These are phyloP conservation scores for Backusella psychrophila DNA, from an alignment of 192 early-diverging fungal species.

Conservation along the genomic window DNA sequence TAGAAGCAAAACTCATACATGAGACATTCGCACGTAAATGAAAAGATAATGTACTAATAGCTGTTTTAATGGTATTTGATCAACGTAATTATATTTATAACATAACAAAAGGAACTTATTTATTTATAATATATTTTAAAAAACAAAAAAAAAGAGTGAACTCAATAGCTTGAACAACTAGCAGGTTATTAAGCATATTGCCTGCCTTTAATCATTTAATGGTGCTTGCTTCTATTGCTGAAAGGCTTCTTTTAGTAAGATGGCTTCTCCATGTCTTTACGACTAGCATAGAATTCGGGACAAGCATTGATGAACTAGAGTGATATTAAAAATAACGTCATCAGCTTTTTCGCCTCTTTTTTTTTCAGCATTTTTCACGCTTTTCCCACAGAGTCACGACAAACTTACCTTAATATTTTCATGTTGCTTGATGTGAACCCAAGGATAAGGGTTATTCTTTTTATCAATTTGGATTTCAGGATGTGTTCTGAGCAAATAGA, in stretches of 20 bases:
- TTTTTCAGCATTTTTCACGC: background rate
- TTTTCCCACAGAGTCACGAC: background rate
- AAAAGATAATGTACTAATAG: background rate
- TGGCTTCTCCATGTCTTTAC: slow-evolving; percentile 1
- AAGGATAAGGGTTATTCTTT: slow-evolving; percentile 24
- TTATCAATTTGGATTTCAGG: slow-evolving; percentile 19
- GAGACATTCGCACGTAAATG: background rate
- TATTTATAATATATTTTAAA: background rate
- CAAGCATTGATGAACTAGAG: slow-evolving; percentile 12
- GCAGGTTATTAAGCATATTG: background rate
- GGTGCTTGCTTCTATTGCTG: background rate
- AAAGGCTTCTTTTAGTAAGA: background rate
- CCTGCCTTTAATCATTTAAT: slow-evolving; percentile 3
- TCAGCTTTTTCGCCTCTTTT: background rate
- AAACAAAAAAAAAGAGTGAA: background rate
- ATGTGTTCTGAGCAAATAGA: slow-evolving; percentile 14
- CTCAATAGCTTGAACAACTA: background rate
- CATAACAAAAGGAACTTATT: background rate
- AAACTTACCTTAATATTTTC: slow-evolving; percentile 20
- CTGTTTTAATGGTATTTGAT: background rate
- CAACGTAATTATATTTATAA: background rate
- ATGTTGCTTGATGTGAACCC: slow-evolving; percentile 19
- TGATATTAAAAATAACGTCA: background rate
- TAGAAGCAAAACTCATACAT: background rate
- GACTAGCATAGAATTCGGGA: slow-evolving; percentile 19